phyloP scores from a whole-genome alignment of 495 filamentous ascomycete genomes.

The Neurospora pannonica region DNA sequence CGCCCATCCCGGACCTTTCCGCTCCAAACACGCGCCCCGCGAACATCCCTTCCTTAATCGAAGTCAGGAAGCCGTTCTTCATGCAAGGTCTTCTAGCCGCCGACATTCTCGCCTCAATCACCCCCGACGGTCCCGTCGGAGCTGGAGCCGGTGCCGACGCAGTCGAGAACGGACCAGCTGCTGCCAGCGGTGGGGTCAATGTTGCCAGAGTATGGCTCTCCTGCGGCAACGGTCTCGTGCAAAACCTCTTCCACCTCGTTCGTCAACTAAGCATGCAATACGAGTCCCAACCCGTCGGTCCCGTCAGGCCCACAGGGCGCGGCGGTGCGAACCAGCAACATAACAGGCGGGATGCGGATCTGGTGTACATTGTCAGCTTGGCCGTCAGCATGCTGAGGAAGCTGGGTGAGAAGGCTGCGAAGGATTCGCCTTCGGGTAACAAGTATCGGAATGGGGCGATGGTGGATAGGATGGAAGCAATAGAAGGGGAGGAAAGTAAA shows the following conservation, averaged over 20 bases:
- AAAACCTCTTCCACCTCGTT: slow-evolving; percentile 64
- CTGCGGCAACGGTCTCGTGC: slow-evolving; percentile 76
- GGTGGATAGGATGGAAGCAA: background rate
- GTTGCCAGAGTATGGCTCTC: slow-evolving; percentile 77
- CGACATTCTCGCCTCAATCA: slow-evolving; percentile 72
- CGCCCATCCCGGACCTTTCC: slow-evolving; percentile 62
- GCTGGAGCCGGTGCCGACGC: background rate
- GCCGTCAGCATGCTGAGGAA: slow-evolving; percentile 60
- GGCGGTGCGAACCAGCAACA: slow-evolving; percentile 20
- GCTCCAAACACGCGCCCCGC: slow-evolving; percentile 31
- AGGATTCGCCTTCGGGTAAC: slow-evolving; percentile 23
- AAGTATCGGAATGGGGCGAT: background rate
- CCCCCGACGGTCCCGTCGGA: slow-evolving; percentile 57
- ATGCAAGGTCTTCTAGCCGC: slow-evolving; percentile 88
- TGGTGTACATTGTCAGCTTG: slow-evolving; percentile 55
- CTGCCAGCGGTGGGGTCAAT: background rate
- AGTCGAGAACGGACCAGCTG: background rate
- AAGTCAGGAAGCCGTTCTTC: slow-evolving; percentile 74
- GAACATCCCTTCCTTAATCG: slow-evolving; percentile 52
- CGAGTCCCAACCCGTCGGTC: slow-evolving; percentile 26
- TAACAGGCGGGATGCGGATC: slow-evolving; percentile 33
- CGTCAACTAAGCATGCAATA: slow-evolving; percentile 56
- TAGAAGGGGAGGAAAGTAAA: background rate
- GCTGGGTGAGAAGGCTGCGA: slow-evolving; percentile 61
- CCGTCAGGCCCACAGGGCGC: slow-evolving; percentile 7